A percentile compares a stretch with the other conserved stretches of the same genome.
Evolutionary conservation across 2,329 filamentous ascomycete genomes (phyloP).

Genomic region (Lachnellula hyalina): DNA sequence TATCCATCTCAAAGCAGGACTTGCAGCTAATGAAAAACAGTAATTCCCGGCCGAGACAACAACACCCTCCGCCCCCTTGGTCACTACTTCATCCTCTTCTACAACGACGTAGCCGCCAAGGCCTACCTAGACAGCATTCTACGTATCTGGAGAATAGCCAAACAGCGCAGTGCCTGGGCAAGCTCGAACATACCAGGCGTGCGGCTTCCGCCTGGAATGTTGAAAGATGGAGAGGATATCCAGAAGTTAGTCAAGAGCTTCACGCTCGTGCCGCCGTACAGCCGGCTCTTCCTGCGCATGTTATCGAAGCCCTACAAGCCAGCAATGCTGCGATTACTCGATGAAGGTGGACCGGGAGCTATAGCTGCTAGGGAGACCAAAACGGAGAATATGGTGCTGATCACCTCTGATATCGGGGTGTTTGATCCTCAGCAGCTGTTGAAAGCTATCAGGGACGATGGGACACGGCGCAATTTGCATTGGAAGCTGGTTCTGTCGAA

Average conservation of each 20-base stretch:
- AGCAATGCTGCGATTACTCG: conserved; percentile 30
- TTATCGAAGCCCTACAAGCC: conserved; percentile 33
- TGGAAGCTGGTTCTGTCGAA: conserved; percentile 25
- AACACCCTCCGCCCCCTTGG: conserved; percentile 57
- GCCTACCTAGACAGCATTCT: conserved; percentile 54
- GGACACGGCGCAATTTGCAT: conserved; percentile 27
- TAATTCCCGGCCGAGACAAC: conserved; percentile 58
- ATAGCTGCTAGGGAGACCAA: conserved; percentile 15
- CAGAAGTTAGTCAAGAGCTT: conserved; percentile 42
- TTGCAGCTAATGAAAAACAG: conserved; percentile 29
- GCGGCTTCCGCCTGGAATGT: conserved; percentile 37
- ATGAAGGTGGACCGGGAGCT: conserved; percentile 29
- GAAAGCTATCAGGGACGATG: conserved; percentile 24
- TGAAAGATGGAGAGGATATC: conserved; percentile 43
- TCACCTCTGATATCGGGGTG: conserved; percentile 22
- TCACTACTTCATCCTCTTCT: conserved; percentile 67
- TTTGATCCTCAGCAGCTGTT: conserved; percentile 16
- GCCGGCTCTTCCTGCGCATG: conserved; percentile 30
- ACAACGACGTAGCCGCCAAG: conserved; percentile 50
- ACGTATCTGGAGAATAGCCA: conserved; percentile 45
- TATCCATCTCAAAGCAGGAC: not conserved
- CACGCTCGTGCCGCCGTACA: conserved; percentile 42
- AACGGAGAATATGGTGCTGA: conserved; percentile 26
- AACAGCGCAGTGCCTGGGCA: conserved; percentile 34
- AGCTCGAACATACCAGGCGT: conserved; percentile 35